Base-by-base conservation (phyloP, 305 asterid genomes). In the Solanum aculeatissimum region DNA sequence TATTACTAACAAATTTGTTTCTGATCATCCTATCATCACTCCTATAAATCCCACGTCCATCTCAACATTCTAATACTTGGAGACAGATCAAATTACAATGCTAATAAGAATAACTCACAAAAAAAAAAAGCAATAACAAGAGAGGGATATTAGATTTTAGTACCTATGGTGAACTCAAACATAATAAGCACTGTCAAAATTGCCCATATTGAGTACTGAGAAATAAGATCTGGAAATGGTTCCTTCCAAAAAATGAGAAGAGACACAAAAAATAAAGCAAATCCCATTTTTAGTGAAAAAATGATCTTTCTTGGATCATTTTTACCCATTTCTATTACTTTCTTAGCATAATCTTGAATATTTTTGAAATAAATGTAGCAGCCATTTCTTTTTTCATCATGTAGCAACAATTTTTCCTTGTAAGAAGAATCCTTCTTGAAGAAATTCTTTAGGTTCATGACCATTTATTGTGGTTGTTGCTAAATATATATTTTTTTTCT, bases 141-240 rank as follows among this genome's bases (percentile, higher is more conserved):
- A 10, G 51, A 45, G 18, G 18, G 9, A 23, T 23, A 35, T 2
- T 12, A 12, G 23, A 60, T 15, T 25, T 62, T 62, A 25, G 1
- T 83, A 92, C 94, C 94, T 87, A 92, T 89, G 81, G 91, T 89
- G 87, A 89, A 92, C 85, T 92, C 96, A 47, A 92, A 92, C 96
- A 92, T 91, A 13, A 92, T 94, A 72, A 91, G 87, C 23, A 92
- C 96, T 2, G 96, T 90, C 19, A 91, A 86, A 54, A 92, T 92
- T 9, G 92, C 94, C 94, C 92, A 91, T 6, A 93, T 91, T 1
- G 96, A 81, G 25, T 83, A 91, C 86, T 93, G 91, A 13, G 92
- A 83, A 5, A 86, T 77, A 74, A n/a, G n/a, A n/a, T 85, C 91
- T 21, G 84, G 32, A 51, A 55, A 55, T 55, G 93, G 92, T 58